Evolutionary conservation across 2,329 filamentous ascomycete species (phyloP).

Genomic region (Metarhizium robertsii): DNA sequence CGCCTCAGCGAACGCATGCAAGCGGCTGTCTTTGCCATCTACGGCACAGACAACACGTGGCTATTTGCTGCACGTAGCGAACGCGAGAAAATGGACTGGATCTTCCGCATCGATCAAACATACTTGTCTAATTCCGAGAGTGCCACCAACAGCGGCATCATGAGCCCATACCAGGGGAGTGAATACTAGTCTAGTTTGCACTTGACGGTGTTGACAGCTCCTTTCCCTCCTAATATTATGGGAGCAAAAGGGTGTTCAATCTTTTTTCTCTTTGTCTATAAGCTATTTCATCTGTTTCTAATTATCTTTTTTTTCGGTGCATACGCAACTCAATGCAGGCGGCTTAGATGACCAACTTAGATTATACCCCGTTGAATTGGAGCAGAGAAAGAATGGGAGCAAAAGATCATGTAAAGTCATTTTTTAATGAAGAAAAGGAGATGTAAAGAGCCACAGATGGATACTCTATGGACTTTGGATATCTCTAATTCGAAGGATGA

Average conservation of each 20-base stretch:
- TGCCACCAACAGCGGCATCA: conserved; percentile 24
- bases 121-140: conserved; percentile 42
- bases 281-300: background rate
- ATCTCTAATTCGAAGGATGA: background rate
- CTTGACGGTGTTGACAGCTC: background rate
- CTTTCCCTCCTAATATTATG: background rate
- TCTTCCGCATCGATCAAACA: conserved; percentile 85
- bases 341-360: conserved; percentile 5
- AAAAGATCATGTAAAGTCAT: background rate
- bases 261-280: background rate
- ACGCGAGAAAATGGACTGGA: conserved; percentile 94
- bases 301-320: background rate
- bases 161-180: conserved; percentile 24
- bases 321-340: background rate
- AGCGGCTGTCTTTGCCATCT: conserved; percentile 83
- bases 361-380: conserved; percentile 7
- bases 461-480: background rate
- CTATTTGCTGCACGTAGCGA: conserved; percentile 85
- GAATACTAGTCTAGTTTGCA: conserved; percentile 14
- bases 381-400: background rate
- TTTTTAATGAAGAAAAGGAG: background rate
- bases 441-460: background rate
- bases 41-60: conserved; percentile 90
- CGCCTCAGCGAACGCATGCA: conserved; percentile 49
- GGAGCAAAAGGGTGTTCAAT: background rate